Evolutionary conservation across 2,329 filamentous ascomycete genomes (phyloP).

Genomic region (Apiospora hydei): DNA sequence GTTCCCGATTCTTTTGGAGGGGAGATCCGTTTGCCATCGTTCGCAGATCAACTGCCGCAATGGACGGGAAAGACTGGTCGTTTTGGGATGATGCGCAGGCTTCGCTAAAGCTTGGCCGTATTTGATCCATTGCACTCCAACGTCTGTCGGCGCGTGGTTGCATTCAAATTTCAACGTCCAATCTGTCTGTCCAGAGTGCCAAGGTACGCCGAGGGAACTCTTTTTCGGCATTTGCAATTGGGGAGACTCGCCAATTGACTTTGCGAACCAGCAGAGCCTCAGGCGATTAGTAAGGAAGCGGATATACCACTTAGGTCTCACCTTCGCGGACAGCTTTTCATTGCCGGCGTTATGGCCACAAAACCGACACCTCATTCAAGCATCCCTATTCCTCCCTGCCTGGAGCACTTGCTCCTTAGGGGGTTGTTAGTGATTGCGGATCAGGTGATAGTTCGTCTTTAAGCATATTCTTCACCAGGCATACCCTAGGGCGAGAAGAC

Average conservation of each 20-base stretch:
- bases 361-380: not conserved
- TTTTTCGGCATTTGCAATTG: not conserved
- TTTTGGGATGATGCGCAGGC: not conserved
- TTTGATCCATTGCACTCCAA: not conserved
- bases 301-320: not conserved
- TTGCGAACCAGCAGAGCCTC: not conserved
- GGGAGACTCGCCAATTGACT: not conserved
- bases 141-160: no score
- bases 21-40: not conserved
- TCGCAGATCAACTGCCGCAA: not conserved
- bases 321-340: not conserved
- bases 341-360: not conserved
- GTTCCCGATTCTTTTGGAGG: not conserved
- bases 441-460: conserved; percentile 1
- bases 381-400: not conserved
- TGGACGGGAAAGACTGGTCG: not conserved
- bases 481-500: not conserved
- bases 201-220: not conserved
- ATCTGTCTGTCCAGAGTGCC: not conserved
- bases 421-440: not conserved
- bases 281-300: not conserved
- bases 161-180: not conserved
- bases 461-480: not conserved
- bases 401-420: not conserved
- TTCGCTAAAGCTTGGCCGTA: conserved; percentile 6